A percentile compares a stretch with the other conserved stretches of the same genome.
Conservation (phyloP, 208 protist species). For the Polymyxa betae region DNA sequence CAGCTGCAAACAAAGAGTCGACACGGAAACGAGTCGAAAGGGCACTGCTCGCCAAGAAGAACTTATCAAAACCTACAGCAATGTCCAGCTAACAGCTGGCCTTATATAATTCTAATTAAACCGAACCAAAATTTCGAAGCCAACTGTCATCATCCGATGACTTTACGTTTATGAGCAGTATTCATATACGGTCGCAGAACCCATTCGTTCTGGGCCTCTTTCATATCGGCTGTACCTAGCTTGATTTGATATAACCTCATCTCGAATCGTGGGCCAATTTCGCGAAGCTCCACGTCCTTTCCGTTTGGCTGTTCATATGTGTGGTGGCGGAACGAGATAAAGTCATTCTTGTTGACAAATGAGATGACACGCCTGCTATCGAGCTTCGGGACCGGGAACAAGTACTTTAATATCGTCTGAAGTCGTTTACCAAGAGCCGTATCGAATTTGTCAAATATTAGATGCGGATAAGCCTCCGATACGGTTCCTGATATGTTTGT, state of each 20-base stretch:
- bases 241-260: constrained; percentile 93
- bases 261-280: constrained; percentile 98
- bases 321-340: constrained; percentile 98
- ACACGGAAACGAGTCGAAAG: neutral
- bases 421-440: constrained; percentile 92
- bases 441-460: constrained; percentile 97
- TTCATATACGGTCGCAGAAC: constrained; percentile 97
- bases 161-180: constrained; percentile 88
- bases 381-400: constrained; percentile 96
- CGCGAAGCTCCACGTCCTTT: constrained; percentile 87
- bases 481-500: constrained; percentile 67
- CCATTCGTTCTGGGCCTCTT: constrained; percentile 96
- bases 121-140: neutral
- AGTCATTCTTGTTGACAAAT: constrained; percentile 97
- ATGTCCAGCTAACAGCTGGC: neutral
- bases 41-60: neutral
- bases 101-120: neutral
- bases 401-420: constrained; percentile 79
- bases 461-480: constrained; percentile 93
- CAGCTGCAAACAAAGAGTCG: neutral
- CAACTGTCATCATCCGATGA: constrained; percentile 66
- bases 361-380: constrained; percentile 92
- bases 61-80: neutral
- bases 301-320: constrained; percentile 74
- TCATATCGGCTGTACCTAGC: constrained; percentile 82